Conservation (phyloP, 2,329 filamentous ascomycete genomes). For the Botrytis byssoidea region DNA sequence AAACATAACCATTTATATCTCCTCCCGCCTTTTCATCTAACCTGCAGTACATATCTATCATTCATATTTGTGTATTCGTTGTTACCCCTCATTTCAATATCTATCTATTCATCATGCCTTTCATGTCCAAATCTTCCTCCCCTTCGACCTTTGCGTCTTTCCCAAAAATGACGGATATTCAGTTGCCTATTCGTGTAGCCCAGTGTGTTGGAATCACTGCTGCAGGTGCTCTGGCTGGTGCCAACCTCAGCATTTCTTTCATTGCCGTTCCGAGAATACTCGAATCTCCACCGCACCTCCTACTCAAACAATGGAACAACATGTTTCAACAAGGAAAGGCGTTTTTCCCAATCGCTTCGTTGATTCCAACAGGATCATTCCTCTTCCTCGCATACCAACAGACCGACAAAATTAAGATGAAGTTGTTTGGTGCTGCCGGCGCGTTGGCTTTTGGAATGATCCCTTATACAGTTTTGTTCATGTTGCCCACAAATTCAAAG, state of each 20-base stretch:
- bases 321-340: constrained; percentile 44
- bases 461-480: constrained; percentile 52
- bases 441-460: constrained; percentile 46
- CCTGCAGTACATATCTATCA: constrained; percentile 3
- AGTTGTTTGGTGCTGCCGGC: constrained; percentile 46
- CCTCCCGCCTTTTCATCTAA: background rate
- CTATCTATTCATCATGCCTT: constrained; percentile 16
- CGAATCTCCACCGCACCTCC: constrained; percentile 53
- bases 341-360: constrained; percentile 41
- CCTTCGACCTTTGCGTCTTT: constrained; percentile 15
- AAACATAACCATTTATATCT: constrained; percentile 15
- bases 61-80: background rate
- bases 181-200: constrained; percentile 44
- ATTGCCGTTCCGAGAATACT: constrained; percentile 53
- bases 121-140: constrained; percentile 13
- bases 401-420: constrained; percentile 22
- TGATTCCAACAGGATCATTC: constrained; percentile 45
- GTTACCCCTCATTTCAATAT: constrained; percentile 2
- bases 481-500: constrained; percentile 49
- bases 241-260: constrained; percentile 44
- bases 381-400: constrained; percentile 47
- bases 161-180: background rate
- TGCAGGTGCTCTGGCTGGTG: constrained; percentile 46
- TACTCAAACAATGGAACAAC: constrained; percentile 54
- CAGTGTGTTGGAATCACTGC: constrained; percentile 53